Base-by-base conservation (phyloP, 352 stramenopile species). In the Thalassiosira gravida region DNA sequence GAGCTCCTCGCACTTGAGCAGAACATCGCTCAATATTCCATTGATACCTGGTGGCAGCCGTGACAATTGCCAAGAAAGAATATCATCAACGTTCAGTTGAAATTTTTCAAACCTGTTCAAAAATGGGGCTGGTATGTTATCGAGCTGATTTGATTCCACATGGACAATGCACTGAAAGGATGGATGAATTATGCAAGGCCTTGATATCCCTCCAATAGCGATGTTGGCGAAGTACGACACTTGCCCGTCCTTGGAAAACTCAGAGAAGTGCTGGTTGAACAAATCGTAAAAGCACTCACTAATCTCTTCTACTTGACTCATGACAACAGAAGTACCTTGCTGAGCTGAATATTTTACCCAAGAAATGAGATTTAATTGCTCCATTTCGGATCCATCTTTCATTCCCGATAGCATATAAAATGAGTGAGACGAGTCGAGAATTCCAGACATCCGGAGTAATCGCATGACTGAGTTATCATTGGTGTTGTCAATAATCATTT, bases 91-190 rank as follows among this genome's bases (percentile, higher is more conserved):
- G 8, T 56, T 67, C 1, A 90, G 52, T 42, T 72, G 44, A 64
- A 76, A 90, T 65, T 89, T 90, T 52, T 89, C 83, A 68, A 90
- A 90, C 29, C 83, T 53, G 49, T 90, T 90, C 1, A 90, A 55
- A 46, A 82, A 89, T 8, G 83, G 83, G 20, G 83, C 57, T 16
- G 83, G 83, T n/a, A 81, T 50, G 11, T 50, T 16, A 56, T 77
- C 61, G 3, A 90, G 64, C 30, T 90, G 52, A 13, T 55, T 57
- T 44, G 67, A 58, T 63, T 75, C 74, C 2, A 90, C 63, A 66
- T 88, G 83, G 29, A 90, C 77, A 46, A 90, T 65, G 52, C 83
- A 90, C 20, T 81, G 57, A 25, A 89, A 90, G 9, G 53, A 73
- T 44, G 67, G 64, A 30, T 74, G 44, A n/a, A 90, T 75, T 64